A percentile compares a stretch with the other conserved stretches of the same genome.
Evolutionary conservation across 805 yeast species (phyloP).

Genomic region (Wickerhamiella occidentalis): DNA sequence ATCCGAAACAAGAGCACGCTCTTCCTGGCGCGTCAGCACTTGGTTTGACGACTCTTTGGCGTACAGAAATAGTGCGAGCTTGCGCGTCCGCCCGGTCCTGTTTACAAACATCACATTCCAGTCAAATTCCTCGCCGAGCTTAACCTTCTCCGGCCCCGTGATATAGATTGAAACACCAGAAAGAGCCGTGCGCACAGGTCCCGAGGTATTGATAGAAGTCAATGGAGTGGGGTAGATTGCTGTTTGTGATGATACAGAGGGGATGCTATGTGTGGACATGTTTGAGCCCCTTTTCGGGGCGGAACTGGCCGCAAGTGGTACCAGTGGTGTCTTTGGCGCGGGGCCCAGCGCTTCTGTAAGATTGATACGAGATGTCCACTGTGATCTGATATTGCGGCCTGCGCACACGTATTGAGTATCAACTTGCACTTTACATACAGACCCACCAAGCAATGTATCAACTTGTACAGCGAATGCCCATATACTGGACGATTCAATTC

Average conservation of each 20-base stretch:
- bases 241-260: constrained; percentile 5
- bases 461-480: constrained; percentile 18
- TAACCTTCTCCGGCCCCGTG: constrained; percentile 48
- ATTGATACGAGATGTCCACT: constrained; percentile 21
- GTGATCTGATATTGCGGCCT: constrained; percentile 15
- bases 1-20: constrained; percentile 15
- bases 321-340: constrained; percentile 22
- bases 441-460: constrained; percentile 12
- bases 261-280: not conserved
- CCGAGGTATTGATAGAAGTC: not conserved
- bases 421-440: constrained; percentile 14
- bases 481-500: constrained; percentile 12
- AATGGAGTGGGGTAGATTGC: constrained; percentile 1
- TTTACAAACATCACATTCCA: constrained; percentile 61
- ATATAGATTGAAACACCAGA: constrained; percentile 41
- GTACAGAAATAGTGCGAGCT: constrained; percentile 40
- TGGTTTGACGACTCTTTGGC: constrained; percentile 20
- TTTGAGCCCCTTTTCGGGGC: not conserved
- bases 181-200: not conserved
- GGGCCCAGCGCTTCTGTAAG: constrained; percentile 23
- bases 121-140: constrained; percentile 45
- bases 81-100: constrained; percentile 39
- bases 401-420: constrained; percentile 15
- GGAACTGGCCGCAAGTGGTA: constrained; percentile 7
- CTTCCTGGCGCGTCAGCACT: constrained; percentile 11